These are phyloP conservation scores for Liquidambar formosana DNA, from an alignment of 164 flowering plant species.

Conservation along the genomic window DNA sequence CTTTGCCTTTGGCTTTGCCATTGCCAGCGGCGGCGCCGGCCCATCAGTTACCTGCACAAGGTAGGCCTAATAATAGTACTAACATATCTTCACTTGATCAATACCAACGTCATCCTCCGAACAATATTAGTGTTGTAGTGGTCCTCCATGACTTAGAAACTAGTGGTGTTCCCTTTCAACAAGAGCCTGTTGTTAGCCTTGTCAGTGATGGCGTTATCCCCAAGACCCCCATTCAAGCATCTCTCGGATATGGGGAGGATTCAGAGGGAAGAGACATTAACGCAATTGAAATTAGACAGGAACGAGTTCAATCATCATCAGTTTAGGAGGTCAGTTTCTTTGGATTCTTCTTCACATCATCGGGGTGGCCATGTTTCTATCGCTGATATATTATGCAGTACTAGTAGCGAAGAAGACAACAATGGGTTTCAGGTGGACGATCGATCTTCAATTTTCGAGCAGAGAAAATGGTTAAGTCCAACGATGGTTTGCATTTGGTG, in stretches of 20 bases:
- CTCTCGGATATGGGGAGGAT: background rate
- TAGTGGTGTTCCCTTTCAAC: background rate
- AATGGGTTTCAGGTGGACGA: background rate
- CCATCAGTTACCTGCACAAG: background rate
- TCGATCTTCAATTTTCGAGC: conserved; percentile 6
- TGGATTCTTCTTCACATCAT: conserved; percentile 11
- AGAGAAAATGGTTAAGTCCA: background rate
- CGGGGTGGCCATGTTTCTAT: conserved; percentile 3
- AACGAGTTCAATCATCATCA: conserved; percentile 2
- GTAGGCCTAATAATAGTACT: no score
- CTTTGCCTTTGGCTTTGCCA: background rate
- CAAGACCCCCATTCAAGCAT: conserved; percentile 4
- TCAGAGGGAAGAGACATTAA: background rate
- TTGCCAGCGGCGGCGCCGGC: no score
- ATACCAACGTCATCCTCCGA: background rate
- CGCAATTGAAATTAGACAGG: background rate
- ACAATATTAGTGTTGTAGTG: conserved; percentile 6
- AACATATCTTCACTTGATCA: background rate
- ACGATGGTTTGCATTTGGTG: background rate
- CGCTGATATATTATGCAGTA: conserved; percentile 21
- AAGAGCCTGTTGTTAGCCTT: conserved; percentile 11
- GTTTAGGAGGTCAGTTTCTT: conserved; percentile 21
- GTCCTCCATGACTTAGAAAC: conserved; percentile 12
- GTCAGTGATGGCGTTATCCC: background rate
- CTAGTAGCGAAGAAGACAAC: conserved; percentile 8